These are phyloP conservation scores for Cucurbita maxima DNA, from an alignment of 306 rosid genomes.

Conservation along the genomic window DNA sequence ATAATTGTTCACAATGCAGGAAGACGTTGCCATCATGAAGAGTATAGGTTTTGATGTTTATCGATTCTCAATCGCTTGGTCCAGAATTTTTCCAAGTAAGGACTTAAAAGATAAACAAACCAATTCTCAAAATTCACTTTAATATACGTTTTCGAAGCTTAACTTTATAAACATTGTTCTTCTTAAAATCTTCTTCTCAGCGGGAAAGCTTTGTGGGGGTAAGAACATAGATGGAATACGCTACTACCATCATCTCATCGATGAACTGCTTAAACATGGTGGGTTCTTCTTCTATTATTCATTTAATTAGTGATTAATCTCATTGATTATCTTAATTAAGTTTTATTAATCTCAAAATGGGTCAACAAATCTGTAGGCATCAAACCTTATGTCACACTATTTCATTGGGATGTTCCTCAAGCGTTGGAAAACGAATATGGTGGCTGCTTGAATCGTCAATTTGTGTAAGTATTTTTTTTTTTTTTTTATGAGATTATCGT, in stretches of 20 bases:
- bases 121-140: no score
- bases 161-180: no score
- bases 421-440: conserved; percentile 32
- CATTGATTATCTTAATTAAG: no score
- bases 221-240: conserved; percentile 31
- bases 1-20: conserved; percentile 17
- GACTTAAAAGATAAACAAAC: no score
- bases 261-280: conserved; percentile 38
- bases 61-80: conserved; percentile 32
- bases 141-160: no score
- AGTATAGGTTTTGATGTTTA: conserved; percentile 26
- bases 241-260: conserved; percentile 54
- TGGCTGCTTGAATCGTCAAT: conserved; percentile 26
- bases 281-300: no score
- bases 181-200: no score
- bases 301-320: background rate
- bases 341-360: no score
- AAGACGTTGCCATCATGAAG: conserved; percentile 23
- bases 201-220: conserved; percentile 44
- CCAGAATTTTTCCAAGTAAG: conserved; percentile 29
- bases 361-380: conserved; percentile 12
- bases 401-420: conserved; percentile 59
- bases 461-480: conserved; percentile 17
- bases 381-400: conserved; percentile 33
- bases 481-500: no score